These are phyloP conservation scores for Elaeis guineensis DNA, from an alignment of 176 grass and related monocot species.

Conservation along the genomic window DNA sequence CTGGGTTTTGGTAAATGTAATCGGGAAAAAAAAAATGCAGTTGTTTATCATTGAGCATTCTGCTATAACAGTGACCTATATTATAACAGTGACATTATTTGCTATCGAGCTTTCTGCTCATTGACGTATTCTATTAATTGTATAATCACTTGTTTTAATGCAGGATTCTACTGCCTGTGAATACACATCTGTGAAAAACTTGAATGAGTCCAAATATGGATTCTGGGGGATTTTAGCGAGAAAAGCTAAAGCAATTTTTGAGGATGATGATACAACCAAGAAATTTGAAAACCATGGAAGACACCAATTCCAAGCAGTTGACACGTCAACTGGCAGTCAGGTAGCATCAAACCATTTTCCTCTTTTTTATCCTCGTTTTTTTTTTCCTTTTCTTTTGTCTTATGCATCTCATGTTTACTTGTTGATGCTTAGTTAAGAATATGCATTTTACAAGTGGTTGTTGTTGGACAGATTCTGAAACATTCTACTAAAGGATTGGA, in stretches of 20 bases:
- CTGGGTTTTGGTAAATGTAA: too few relatives aligned
- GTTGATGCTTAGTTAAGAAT: too few relatives aligned
- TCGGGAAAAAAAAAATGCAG: too few relatives aligned
- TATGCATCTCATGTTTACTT: background rate
- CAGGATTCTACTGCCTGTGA: conserved; percentile 54
- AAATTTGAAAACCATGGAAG: conserved; percentile 30
- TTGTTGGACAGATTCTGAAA: too few relatives aligned
- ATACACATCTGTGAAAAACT: conserved; percentile 81
- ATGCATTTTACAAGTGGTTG: too few relatives aligned
- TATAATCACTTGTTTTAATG: conserved; percentile 3
- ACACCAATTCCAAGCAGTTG: conserved; percentile 28
- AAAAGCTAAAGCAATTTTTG: conserved; percentile 83
- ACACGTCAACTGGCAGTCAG: conserved; percentile 29
- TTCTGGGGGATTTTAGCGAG: conserved; percentile 69
- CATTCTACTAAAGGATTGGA: too few relatives aligned
- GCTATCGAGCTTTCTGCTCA: background rate
- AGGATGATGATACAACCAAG: conserved; percentile 53
- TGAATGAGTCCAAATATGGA: conserved; percentile 83
- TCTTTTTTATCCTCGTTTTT: too few relatives aligned
- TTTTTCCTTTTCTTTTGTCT: background rate
- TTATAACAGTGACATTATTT: too few relatives aligned
- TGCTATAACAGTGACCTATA: too few relatives aligned
- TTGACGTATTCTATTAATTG: background rate
- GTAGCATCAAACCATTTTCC: conserved; percentile 22
- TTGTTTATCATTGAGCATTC: too few relatives aligned